Conservation (phyloP, 371 early-diverging fungal genomes). For the Rhizopus delemar region DNA sequence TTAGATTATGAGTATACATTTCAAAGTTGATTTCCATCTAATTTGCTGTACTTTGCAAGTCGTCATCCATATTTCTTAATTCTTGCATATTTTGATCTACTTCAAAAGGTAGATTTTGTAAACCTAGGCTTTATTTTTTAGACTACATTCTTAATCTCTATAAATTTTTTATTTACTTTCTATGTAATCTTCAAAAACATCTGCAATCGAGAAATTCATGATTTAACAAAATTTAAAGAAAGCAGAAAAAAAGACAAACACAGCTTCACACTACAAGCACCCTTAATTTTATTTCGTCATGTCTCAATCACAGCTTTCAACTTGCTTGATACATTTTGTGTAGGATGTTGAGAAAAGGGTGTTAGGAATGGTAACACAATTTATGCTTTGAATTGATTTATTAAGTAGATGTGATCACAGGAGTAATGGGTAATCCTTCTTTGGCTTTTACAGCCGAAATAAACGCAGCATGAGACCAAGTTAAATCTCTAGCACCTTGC, state of each 20-base stretch:
- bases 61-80: conserved; percentile 40
- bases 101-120: conserved; percentile 41
- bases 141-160: not conserved
- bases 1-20: no score
- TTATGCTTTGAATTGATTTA: no score
- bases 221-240: not conserved
- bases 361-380: no score
- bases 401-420: no score
- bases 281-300: not conserved
- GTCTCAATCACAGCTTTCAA: no score
- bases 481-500: conserved; percentile 65
- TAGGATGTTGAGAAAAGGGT: no score
- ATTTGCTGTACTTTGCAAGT: conserved; percentile 29
- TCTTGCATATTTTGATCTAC: conserved; percentile 45
- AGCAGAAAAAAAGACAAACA: not conserved
- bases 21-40: no score
- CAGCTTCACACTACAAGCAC: conserved; percentile 4
- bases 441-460: conserved; percentile 25
- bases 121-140: conserved; percentile 14
- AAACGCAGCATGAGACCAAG: conserved; percentile 70
- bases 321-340: no score
- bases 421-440: not conserved
- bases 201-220: conserved; percentile 37
- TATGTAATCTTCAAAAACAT: conserved; percentile 38
- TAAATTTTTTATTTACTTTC: conserved; percentile 27